These are phyloP conservation scores for Saccharomycopsis microspora DNA, from an alignment of 805 yeast species.

Conservation along the genomic window DNA sequence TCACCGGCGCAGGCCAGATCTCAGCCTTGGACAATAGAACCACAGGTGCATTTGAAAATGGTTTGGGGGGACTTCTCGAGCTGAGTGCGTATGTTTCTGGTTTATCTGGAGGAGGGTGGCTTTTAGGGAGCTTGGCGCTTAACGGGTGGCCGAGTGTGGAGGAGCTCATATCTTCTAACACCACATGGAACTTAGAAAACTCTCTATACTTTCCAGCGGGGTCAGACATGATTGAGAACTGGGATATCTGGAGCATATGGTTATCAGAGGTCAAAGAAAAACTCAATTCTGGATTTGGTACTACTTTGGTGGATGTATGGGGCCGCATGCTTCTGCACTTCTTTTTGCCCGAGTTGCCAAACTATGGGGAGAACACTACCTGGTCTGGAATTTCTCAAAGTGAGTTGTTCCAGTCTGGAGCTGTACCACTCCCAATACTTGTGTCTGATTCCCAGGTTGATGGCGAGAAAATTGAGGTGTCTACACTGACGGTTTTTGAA, in stretches of 20 bases:
- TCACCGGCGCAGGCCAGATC: slow-evolving; percentile 73
- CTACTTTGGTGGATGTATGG: slow-evolving; percentile 53
- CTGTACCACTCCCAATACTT: slow-evolving; percentile 64
- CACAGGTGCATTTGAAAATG: slow-evolving; percentile 35
- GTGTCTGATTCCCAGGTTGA: slow-evolving; percentile 39
- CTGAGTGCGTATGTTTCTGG: slow-evolving; percentile 63
- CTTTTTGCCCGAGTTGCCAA: slow-evolving; percentile 35
- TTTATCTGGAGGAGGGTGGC: slow-evolving; percentile 79
- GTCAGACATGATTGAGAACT: slow-evolving; percentile 31
- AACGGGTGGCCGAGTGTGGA: slow-evolving; percentile 68
- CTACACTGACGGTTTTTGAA: slow-evolving; percentile 37
- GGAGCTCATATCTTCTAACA: slow-evolving; percentile 32
- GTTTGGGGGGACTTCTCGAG: slow-evolving; percentile 66
- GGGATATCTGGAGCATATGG: slow-evolving; percentile 27
- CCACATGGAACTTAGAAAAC: slow-evolving; percentile 57
- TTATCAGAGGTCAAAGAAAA: slow-evolving; percentile 28
- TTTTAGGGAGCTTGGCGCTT: slow-evolving; percentile 52
- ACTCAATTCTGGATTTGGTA: slow-evolving; percentile 41
- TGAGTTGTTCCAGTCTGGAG: slow-evolving; percentile 46
- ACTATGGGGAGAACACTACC: slow-evolving; percentile 20
- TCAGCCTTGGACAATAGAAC: slow-evolving; percentile 73
- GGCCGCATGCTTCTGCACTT: slow-evolving; percentile 53
- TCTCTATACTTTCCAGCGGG: slow-evolving; percentile 56
- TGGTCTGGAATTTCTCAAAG: slow-evolving; percentile 47
- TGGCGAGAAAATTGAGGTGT: slow-evolving; percentile 34